A percentile compares a stretch with the other conserved stretches of the same genome.
These are phyloP conservation scores for Cladosporium colombiae DNA, from an alignment of 2,329 filamentous ascomycete species.

Conservation along the genomic window DNA sequence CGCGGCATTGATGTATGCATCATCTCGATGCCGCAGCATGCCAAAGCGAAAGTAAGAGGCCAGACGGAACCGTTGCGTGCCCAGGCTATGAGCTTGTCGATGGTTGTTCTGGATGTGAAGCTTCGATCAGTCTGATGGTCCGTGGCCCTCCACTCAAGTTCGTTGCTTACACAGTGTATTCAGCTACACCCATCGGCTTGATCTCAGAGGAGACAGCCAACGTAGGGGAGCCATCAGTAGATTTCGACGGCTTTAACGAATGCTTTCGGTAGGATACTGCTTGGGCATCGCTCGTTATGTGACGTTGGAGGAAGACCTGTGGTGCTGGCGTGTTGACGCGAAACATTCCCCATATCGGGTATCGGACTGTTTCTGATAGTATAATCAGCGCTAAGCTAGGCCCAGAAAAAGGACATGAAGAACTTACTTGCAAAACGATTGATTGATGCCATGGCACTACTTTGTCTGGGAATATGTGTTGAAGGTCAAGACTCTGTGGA, in stretches of 20 bases:
- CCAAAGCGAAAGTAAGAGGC: constrained; percentile 86
- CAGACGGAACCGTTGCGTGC: constrained; percentile 80
- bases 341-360: not conserved
- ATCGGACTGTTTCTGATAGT: not conserved
- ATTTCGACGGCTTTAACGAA: not conserved
- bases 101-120: constrained; percentile 60
- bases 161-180: not conserved
- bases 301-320: not conserved
- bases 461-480: not conserved
- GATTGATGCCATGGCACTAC: not conserved
- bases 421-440: not conserved
- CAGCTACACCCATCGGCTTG: constrained; percentile 4
- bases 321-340: not conserved
- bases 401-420: not conserved
- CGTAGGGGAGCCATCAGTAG: not conserved
- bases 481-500: not conserved
- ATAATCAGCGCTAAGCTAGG: not conserved
- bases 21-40: constrained; percentile 90
- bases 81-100: constrained; percentile 82
- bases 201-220: constrained; percentile 3
- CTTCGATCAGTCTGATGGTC: not conserved
- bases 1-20: constrained; percentile 87
- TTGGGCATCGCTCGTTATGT: not conserved
- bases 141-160: not conserved
- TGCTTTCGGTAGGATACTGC: not conserved